Base-by-base conservation (phyloP, 1,139 yeast species). In the Eremothecium coryli region DNA sequence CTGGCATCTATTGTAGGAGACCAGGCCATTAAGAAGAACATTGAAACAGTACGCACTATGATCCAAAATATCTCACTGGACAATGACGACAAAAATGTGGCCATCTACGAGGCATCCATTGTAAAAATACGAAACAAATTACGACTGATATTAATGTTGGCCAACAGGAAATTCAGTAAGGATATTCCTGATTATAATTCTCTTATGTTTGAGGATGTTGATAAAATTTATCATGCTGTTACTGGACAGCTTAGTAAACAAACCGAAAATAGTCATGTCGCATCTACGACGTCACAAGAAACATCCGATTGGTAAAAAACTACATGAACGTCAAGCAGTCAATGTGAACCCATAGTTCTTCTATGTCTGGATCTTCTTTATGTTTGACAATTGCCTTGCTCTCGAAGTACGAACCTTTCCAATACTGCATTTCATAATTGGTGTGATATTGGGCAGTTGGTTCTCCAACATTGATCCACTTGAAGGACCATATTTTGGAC, bases 111-210 rank as follows among this genome's bases (percentile, higher is more conserved):
- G 38, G 65, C 58, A 34, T 43, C 54, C 8, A 38, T 73, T 3
- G 51, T 53, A 4, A 70, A 70, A 46, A 64, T 74, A 4, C 56
- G 76, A 37, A 75, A 74, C 45, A 75, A 73, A 51, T 54, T 72
- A 21, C 54, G 82, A 38, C 64, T 71, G 8, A 49, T 74, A 10
- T 56, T 66, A 10, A 40, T 57, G 22, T 31, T 45, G 5, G 36
- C 52, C 4, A 45, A 55, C 12, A 50, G 50, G 22, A 14, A 20
- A 5, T 5, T 21, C n/a, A 32, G 36, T 4, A 46, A 39, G 14
- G 38, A 39, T n/a, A 27, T 30, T 31, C 50, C 45, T 18, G 25
- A 23, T 12, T 13, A 17, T 13, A 36, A 38, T n/a, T 26, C 44
- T 5, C 30, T 54, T 9, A 44, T 45, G 2, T 49, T 51, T 24